Evolutionary conservation across 2,329 filamentous ascomycete species (phyloP).

Genomic region (Remersonia thermophila): DNA sequence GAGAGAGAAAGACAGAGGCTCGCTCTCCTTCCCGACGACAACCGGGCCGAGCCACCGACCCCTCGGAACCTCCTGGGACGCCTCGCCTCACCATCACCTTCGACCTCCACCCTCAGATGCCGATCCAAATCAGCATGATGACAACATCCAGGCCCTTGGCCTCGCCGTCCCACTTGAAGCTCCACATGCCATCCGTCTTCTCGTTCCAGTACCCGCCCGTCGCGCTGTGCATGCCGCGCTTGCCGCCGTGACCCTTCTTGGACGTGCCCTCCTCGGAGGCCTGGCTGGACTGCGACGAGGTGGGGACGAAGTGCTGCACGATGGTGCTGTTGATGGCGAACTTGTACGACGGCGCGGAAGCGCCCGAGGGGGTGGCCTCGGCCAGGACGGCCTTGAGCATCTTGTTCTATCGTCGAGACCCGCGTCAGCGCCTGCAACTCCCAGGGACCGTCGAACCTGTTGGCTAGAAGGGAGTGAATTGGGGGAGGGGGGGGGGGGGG

Average conservation of each 20-base stretch:
- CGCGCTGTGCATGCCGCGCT: constrained; percentile 81
- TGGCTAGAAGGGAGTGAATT: background rate
- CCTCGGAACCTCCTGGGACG: no score
- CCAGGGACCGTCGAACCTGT: no score
- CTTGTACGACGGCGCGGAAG: constrained; percentile 60
- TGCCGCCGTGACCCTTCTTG: constrained; percentile 61
- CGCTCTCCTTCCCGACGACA: no score
- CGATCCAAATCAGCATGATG: constrained; percentile 68
- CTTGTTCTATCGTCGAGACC: constrained; percentile 24
- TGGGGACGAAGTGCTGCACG: constrained; percentile 78
- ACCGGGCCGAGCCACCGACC: no score
- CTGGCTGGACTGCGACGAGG: constrained; percentile 29
- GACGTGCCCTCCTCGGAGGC: constrained; percentile 43
- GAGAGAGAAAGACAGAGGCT: no score
- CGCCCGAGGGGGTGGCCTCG: constrained; percentile 50
- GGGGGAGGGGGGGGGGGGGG: no score
- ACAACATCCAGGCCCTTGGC: constrained; percentile 57
- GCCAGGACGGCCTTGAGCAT: constrained; percentile 69
- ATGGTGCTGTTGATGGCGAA: constrained; percentile 98
- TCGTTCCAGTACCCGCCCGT: constrained; percentile 84
- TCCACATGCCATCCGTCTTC: constrained; percentile 83
- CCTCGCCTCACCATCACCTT: no score
- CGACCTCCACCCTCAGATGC: constrained; percentile 47
- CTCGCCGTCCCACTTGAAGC: constrained; percentile 68
- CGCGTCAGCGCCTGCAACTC: no score